Base-by-base conservation (phyloP, 2,329 filamentous ascomycete species). In the Ophiosphaerella korrae region DNA sequence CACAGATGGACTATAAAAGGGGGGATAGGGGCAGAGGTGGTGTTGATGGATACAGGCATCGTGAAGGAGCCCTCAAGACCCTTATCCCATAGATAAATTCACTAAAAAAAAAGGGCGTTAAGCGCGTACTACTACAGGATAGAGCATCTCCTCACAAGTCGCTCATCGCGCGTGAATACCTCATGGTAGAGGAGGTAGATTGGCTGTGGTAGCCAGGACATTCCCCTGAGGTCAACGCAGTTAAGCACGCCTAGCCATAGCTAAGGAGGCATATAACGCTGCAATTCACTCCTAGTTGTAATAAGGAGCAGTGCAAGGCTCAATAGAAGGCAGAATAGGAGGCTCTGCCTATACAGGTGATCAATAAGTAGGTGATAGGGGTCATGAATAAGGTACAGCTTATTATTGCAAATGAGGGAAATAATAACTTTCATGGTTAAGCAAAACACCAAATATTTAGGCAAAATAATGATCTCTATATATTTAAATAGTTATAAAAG, bases 201-300 rank as follows among this genome's bases (percentile, higher is more conserved):
- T 37, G 18, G n/a, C n/a, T 57, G 34, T 32, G 9, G 14, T 54
- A 36, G 54, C 48, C 42, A 3, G 39, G 54, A 11, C 46, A 56
- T 39, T 52, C 39, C 13, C 45, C 49, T 4, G 35, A 56, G 7
- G 26, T 52, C 6, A 56, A 56, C 33, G 43, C 53, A 35, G 33
- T 26, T 13, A 40, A 56, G 45, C 49, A 56, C 41, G 42, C 45
- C 41, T 56, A 42, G 52, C 48, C 44, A 13, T 51, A 41, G 48
- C 42, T 55, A 9, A 26, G 40, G 24, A 29, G 39, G 3, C 36
- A 50, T 21, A 21, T 52, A 9, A 52, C 49, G 3, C 29, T 26
- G 34, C 16, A 52, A 9, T 56, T 50, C 35, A 38, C 38, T 3
- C 53, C 36, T 36, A 42, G 36, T 13, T 45, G 33, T 5, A 53